Percentiles rank a stretch among this genome's conserved stretches.
Evolutionary conservation across 768 basidiomycete species (phyloP).

Genomic region (Mycena vitilis): DNA sequence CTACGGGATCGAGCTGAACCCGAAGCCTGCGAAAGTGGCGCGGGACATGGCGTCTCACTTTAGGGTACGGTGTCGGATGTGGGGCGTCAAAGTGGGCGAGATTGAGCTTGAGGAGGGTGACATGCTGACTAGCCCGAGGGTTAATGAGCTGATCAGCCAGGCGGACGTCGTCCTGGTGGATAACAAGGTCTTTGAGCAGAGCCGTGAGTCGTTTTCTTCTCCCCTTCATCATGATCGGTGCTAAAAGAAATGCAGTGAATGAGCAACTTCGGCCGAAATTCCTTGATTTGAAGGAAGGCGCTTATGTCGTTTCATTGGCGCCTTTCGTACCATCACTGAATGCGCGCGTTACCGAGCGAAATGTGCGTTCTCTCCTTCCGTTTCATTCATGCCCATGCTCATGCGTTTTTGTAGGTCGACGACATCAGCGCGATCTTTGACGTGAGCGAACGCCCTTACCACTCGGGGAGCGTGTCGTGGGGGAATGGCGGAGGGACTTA

Average conservation of each 20-base stretch:
- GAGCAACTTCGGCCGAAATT: conserved; percentile 89
- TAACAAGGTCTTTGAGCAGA: conserved; percentile 85
- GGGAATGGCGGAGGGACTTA: conserved; percentile 76
- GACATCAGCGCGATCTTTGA: conserved; percentile 88
- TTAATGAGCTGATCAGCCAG: conserved; percentile 75
- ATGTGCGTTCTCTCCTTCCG: conserved; percentile 59
- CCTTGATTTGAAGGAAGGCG: conserved; percentile 93
- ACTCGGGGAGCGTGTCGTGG: conserved; percentile 86
- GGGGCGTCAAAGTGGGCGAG: conserved; percentile 84
- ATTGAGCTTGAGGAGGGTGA: conserved; percentile 88
- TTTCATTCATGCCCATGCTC: background rate
- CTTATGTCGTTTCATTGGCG: conserved; percentile 87
- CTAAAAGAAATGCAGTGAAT: conserved; percentile 69
- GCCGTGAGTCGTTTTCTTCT: conserved; percentile 62
- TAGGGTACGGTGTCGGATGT: conserved; percentile 84
- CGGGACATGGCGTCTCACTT: conserved; percentile 80
- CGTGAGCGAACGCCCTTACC: conserved; percentile 74
- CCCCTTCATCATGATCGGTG: conserved; percentile 2
- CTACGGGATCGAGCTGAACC: conserved; percentile 84
- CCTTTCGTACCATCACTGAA: conserved; percentile 83
- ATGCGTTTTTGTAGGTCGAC: conserved; percentile 60
- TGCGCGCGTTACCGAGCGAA: conserved; percentile 86
- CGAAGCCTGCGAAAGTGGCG: conserved; percentile 85
- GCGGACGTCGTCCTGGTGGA: conserved; percentile 95
- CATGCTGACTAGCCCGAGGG: conserved; percentile 77